Evolutionary conservation across 2,329 filamentous ascomycete species (phyloP), one percentile per base, ranked within the genome.

Genomic region (Diaporthe citrichinensis): DNA sequence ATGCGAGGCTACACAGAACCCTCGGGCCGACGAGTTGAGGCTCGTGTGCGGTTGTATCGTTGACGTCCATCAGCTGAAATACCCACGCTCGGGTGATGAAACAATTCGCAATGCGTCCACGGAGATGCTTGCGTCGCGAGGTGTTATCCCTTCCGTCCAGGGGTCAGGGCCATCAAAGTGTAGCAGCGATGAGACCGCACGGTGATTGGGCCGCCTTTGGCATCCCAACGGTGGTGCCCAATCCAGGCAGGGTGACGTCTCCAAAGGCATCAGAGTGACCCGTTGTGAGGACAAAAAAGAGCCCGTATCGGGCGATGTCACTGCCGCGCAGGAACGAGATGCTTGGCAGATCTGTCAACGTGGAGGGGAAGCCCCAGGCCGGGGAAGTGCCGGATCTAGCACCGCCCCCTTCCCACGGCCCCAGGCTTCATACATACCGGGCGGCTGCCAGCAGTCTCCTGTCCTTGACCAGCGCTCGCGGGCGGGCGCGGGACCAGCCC

Each of bases 111-210:
- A 68, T 23, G 65, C 31, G 31, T 4, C 46, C 46, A 25, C 23
- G 46, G 46, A 53, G 31, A 53, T 28, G 46, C 20, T 36, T 53
- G 62, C 46, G 2, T 39, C 46, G 62, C 46, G 20, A 69, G 8
- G 9, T 39, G 17, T 12, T 34, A 4, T 28, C 44, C 20, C 31
- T 44, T 8, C 46, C 44, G 34, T 34, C 62, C 31, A 53, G 65
- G 46, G 65, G 23, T 9, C 39, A 31, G 59, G 39, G 59, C 39
- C 39, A 65, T 17, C 31, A 23, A 23, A 31, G 34, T 31, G 28
- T 23, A 55, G 65, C 49, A 55, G 65, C 49, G n/a, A 69, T 55
- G 65, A 69, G 65, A 69, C 65, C 65, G 49, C 65, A 69, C 65
- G 65, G 49, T 39, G 31, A 69, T 69, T 69, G 34, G 65, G 65